Base-by-base conservation (phyloP, 2,329 filamentous ascomycete genomes). In the Neopestalotiopsis sp. region DNA sequence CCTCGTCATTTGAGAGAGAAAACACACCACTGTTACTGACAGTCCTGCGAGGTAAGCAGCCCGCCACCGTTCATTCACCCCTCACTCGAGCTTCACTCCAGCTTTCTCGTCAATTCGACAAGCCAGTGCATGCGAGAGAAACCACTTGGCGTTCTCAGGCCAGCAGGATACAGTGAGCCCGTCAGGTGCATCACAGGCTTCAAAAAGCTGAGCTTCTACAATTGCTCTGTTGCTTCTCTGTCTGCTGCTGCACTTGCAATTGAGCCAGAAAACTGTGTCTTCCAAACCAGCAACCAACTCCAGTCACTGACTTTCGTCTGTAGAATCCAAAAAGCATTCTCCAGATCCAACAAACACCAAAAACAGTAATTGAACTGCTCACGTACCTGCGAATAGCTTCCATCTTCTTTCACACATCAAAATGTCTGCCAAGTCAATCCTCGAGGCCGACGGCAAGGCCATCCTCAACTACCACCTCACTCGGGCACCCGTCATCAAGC, bases 401-500 rank as follows among this genome's bases (percentile, higher is more conserved):
- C 69, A 59, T 68, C 58, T 61, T 42, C 69, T 71, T 45, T 20
- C 58, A 67, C 45, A 30, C 45, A 66, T 0, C 17, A 38, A 89
- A 79, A 97, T 97, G 94, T 94, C 94, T 82, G 94, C 96, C 84
- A 99, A 99, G 88, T 93, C 95, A 76, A 98, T 99, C 82, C 86
- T 93, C 89, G 96, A 99, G 89, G 95, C 95, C 89, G 96, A 99
- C 88, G 96, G 96, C 90, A 99, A 99, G 93, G 96, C 96, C 90
- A 98, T 99, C 88, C 90, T 99, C 90, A 98, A 98, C 93, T 99
- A 98, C 90, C 96, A 98, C 89, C 94, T 99, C 85, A 98, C 96
- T 78, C 93, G 96, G 82, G 94, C 96, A 76, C 92, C 94, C 75
- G 92, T 97, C 83, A 97, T 99, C 90, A 98, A 98, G 92, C 93